Conservation (phyloP, 805 yeast species). For the Ogataea populi-albae region DNA sequence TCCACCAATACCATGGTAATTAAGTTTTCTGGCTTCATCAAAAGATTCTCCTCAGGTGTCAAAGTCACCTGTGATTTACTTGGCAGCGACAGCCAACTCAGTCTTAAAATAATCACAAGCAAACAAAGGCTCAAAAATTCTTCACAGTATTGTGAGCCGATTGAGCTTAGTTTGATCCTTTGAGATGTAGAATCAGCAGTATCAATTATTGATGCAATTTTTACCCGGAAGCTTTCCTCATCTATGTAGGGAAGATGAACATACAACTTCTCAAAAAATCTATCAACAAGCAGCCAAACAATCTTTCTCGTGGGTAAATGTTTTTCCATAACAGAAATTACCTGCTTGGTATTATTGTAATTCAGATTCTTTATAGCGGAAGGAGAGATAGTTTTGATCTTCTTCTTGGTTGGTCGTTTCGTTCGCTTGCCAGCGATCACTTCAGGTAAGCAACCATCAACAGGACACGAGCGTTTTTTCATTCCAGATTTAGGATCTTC, state of each 20-base stretch:
- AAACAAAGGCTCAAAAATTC: slow-evolving; percentile 53
- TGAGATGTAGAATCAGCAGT: slow-evolving; percentile 33
- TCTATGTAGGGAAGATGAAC: slow-evolving; percentile 67
- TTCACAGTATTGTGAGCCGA: slow-evolving; percentile 36
- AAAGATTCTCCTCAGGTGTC: slow-evolving; percentile 28
- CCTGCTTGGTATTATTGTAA: slow-evolving; percentile 40
- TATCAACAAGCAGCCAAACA: slow-evolving; percentile 53
- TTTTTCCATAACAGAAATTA: slow-evolving; percentile 39
- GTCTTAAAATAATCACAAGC: slow-evolving; percentile 47
- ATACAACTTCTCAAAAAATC: slow-evolving; percentile 58
- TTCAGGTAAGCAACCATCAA: slow-evolving; percentile 15
- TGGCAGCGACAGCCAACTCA: slow-evolving; percentile 57
- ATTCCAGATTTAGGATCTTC: too few relatives aligned
- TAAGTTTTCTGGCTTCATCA: slow-evolving; percentile 41
- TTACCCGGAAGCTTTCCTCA: slow-evolving; percentile 47
- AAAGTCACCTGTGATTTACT: slow-evolving; percentile 32
- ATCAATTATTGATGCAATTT: slow-evolving; percentile 46
- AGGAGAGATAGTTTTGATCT: slow-evolving; percentile 29
- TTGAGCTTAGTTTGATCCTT: slow-evolving; percentile 26
- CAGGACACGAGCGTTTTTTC: slow-evolving; percentile 19
- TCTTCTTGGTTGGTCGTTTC: slow-evolving; percentile 18
- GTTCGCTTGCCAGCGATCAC: slow-evolving; percentile 12
- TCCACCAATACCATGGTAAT: slow-evolving; percentile 41
- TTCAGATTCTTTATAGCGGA: slow-evolving; percentile 35
- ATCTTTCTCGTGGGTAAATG: slow-evolving; percentile 53